These are phyloP conservation scores for Geosmithia flava DNA, from an alignment of 2,329 filamentous ascomycete species.

Conservation along the genomic window DNA sequence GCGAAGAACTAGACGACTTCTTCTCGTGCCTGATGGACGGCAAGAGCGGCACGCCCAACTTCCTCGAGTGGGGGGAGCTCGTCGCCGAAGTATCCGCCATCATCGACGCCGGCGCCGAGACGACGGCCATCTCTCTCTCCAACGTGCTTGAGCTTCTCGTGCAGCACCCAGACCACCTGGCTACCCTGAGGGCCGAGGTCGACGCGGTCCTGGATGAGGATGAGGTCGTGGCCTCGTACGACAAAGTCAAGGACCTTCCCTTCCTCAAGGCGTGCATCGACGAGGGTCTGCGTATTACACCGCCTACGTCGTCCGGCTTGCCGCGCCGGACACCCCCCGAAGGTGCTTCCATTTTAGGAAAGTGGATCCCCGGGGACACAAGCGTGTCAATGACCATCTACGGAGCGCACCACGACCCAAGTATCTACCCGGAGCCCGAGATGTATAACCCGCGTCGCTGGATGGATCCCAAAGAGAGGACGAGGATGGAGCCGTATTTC, in stretches of 20 bases:
- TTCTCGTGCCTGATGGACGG: constrained; percentile 42
- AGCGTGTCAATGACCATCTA: too few species aligned
- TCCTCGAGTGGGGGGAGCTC: constrained; percentile 45
- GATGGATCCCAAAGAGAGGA: background rate
- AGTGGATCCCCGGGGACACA: too few species aligned
- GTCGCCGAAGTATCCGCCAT: constrained; percentile 42
- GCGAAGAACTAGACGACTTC: constrained; percentile 46
- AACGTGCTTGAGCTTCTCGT: constrained; percentile 41
- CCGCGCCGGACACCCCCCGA: constrained; percentile 14
- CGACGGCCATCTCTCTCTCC: constrained; percentile 33
- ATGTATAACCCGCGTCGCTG: too few species aligned
- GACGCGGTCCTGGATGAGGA: constrained; percentile 27
- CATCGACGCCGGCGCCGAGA: constrained; percentile 37
- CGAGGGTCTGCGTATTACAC: constrained; percentile 25
- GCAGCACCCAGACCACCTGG: constrained; percentile 25
- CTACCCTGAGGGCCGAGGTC: constrained; percentile 29
- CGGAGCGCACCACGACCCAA: too few species aligned
- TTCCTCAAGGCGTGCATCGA: constrained; percentile 40
- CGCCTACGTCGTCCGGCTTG: constrained; percentile 13
- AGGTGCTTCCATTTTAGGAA: too few species aligned
- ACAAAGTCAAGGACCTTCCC: constrained; percentile 35
- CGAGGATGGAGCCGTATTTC: background rate
- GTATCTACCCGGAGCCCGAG: too few species aligned
- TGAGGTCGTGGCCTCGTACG: constrained; percentile 32
- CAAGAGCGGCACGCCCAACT: constrained; percentile 22